A percentile compares a stretch with the other conserved stretches of the same genome.
Conservation (phyloP, 352 stramenopile genomes). For the Pythium sukuiense region DNA sequence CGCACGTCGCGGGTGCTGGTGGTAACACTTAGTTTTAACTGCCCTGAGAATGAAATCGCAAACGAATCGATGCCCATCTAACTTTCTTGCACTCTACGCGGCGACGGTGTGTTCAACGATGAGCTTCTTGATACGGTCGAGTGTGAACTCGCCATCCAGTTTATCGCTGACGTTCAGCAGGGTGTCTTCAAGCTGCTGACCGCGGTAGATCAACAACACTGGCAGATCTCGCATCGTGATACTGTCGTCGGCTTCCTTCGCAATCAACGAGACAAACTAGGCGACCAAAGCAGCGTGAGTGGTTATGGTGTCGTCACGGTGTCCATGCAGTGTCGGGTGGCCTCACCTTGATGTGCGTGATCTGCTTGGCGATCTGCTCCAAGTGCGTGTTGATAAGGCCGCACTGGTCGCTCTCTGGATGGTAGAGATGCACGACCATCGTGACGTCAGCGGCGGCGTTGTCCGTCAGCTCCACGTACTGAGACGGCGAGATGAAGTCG, state of each 20-base stretch:
- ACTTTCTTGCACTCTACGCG: neutral
- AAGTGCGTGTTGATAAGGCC: conserved; percentile 68
- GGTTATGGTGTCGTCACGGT: neutral
- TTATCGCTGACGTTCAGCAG: conserved; percentile 54
- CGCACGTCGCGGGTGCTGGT: conserved; percentile 33
- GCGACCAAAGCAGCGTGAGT: neutral
- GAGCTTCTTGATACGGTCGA: conserved; percentile 34
- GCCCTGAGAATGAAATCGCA: neutral
- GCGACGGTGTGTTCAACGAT: conserved; percentile 3
- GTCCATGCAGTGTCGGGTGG: neutral
- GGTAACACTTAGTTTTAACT: neutral
- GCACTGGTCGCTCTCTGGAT: conserved; percentile 75
- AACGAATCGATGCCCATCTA: neutral
- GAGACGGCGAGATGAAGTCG: conserved; percentile 50
- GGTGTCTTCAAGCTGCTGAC: conserved; percentile 51
- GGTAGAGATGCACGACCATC: conserved; percentile 65
- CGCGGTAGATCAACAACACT: conserved; percentile 64
- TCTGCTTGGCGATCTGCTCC: conserved; percentile 45
- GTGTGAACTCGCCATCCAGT: conserved; percentile 68
- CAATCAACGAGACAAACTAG: conserved; percentile 65
- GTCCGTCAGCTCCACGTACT: conserved; percentile 58
- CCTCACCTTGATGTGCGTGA: conserved; percentile 62
- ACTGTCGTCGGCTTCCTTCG: conserved; percentile 63
- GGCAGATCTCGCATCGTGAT: conserved; percentile 70
- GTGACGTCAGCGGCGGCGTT: conserved; percentile 19